Conservation (phyloP, 768 basidiomycete genomes). For the Trametes coccinea region DNA sequence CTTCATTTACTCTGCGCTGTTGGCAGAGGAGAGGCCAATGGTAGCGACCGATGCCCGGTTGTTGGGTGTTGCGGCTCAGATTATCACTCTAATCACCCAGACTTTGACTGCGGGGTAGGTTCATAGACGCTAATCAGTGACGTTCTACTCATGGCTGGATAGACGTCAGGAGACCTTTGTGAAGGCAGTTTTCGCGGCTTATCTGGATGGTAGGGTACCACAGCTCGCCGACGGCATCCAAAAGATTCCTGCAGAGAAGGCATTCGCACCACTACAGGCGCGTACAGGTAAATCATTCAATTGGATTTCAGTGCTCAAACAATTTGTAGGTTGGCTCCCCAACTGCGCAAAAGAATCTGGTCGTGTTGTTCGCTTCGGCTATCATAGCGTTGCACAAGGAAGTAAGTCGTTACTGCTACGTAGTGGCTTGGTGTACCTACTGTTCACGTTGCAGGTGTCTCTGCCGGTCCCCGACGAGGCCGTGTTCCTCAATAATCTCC, state of each 20-base stretch:
- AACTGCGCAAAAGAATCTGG: conserved; percentile 56
- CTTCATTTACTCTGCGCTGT: conserved; percentile 45
- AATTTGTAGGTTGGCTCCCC: conserved; percentile 48
- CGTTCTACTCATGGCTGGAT: neutral
- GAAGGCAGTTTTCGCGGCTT: conserved; percentile 51
- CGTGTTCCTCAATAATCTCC: conserved; percentile 51
- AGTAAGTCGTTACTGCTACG: conserved; percentile 35
- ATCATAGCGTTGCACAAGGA: conserved; percentile 67
- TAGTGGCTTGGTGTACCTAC: neutral
- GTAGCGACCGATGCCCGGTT: conserved; percentile 52
- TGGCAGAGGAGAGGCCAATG: conserved; percentile 23
- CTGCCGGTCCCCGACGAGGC: conserved; percentile 51
- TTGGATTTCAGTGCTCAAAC: neutral
- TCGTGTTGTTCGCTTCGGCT: conserved; percentile 66
- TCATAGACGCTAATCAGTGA: neutral
- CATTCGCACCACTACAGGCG: conserved; percentile 58
- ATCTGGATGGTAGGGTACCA: conserved; percentile 52
- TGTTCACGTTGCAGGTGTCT: conserved; percentile 42
- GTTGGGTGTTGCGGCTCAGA: conserved; percentile 59
- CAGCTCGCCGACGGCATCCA: conserved; percentile 57
- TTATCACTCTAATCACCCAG: conserved; percentile 69
- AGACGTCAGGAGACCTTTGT: conserved; percentile 71
- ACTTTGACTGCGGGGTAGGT: conserved; percentile 67
- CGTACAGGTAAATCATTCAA: conserved; percentile 5
- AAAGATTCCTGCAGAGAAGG: conserved; percentile 41